These are phyloP conservation scores for Teratosphaeria zuluensis DNA, from an alignment of 2,329 filamentous ascomycete genomes.

Conservation along the genomic window DNA sequence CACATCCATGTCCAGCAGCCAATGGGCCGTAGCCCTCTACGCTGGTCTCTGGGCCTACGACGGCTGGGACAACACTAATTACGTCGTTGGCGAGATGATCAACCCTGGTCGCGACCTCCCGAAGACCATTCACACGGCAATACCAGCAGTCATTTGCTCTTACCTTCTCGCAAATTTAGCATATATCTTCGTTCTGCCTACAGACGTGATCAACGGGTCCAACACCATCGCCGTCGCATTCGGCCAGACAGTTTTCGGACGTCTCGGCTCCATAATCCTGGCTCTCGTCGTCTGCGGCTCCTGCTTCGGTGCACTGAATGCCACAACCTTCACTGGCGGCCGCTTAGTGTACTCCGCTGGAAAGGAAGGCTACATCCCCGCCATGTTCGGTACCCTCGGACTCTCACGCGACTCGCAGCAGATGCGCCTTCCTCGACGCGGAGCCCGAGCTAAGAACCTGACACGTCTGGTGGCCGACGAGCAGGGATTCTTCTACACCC, in stretches of 20 bases:
- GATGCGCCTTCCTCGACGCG: slow-evolving; percentile 31
- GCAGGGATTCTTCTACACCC: slow-evolving; percentile 79
- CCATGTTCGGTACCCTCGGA: slow-evolving; percentile 74
- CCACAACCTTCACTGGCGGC: slow-evolving; percentile 84
- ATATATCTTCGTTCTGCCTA: slow-evolving; percentile 88
- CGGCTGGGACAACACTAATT: slow-evolving; percentile 99
- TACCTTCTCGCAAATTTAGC: slow-evolving; percentile 87
- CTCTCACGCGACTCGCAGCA: slow-evolving; percentile 38
- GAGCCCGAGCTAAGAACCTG: slow-evolving; percentile 42
- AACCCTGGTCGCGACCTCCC: slow-evolving; percentile 84
- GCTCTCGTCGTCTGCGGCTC: slow-evolving; percentile 83
- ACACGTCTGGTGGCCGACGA: slow-evolving; percentile 64
- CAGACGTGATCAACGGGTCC: slow-evolving; percentile 67
- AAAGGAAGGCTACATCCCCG: slow-evolving; percentile 87
- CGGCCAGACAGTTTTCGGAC: slow-evolving; percentile 79
- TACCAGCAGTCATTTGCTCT: slow-evolving; percentile 82
- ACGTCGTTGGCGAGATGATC: slow-evolving; percentile 93
- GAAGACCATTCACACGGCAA: slow-evolving; percentile 88
- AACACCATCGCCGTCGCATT: slow-evolving; percentile 97
- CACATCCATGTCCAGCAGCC: slow-evolving; percentile 68
- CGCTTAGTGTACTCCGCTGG: slow-evolving; percentile 88
- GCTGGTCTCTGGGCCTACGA: slow-evolving; percentile 97
- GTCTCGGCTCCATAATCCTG: slow-evolving; percentile 69
- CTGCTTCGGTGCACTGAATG: slow-evolving; percentile 91
- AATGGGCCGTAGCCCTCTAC: slow-evolving; percentile 90